Percentiles rank a stretch among this genome's conserved stretches.
These are phyloP conservation scores for Calendula officinalis DNA, from an alignment of 129 eudicot species.

Conservation along the genomic window DNA sequence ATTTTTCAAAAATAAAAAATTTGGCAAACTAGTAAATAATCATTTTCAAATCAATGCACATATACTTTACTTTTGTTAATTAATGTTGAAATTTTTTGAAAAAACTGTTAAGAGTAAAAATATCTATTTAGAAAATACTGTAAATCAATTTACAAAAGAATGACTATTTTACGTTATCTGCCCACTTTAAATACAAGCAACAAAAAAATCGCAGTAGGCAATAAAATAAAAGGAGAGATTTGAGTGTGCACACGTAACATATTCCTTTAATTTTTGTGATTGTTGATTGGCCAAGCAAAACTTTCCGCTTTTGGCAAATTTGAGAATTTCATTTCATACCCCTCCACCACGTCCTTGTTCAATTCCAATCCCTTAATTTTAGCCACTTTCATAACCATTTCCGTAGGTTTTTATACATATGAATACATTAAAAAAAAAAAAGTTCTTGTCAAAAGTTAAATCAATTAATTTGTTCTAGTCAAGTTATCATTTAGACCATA, in stretches of 20 bases:
- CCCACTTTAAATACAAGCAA: conserved; percentile 9
- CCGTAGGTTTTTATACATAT: background rate
- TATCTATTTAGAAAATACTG: too few species aligned
- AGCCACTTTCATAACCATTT: background rate
- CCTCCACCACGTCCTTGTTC: background rate
- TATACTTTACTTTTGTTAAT: too few species aligned
- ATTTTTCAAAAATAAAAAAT: too few species aligned
- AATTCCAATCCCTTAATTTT: background rate
- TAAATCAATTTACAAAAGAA: too few species aligned
- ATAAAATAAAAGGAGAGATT: conserved; percentile 10
- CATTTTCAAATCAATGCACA: too few species aligned
- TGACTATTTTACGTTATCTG: too few species aligned
- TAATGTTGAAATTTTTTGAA: too few species aligned
- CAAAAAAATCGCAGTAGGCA: background rate
- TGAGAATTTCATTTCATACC: background rate
- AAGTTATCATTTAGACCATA: too few species aligned
- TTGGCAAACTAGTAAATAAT: too few species aligned
- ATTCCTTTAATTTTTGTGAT: conserved; percentile 2
- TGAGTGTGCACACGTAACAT: conserved; percentile 21
- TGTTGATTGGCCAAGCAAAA: conserved; percentile 23
- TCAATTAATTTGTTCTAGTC: background rate
- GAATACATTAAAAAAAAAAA: background rate
- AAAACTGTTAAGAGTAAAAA: too few species aligned
- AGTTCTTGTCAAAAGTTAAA: background rate
- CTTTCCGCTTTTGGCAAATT: conserved; percentile 30